A percentile compares a stretch with the other conserved stretches of the same genome.
Evolutionary conservation across 2,329 filamentous ascomycete species (phyloP).

Genomic region (Albophoma yamanashiensis): DNA sequence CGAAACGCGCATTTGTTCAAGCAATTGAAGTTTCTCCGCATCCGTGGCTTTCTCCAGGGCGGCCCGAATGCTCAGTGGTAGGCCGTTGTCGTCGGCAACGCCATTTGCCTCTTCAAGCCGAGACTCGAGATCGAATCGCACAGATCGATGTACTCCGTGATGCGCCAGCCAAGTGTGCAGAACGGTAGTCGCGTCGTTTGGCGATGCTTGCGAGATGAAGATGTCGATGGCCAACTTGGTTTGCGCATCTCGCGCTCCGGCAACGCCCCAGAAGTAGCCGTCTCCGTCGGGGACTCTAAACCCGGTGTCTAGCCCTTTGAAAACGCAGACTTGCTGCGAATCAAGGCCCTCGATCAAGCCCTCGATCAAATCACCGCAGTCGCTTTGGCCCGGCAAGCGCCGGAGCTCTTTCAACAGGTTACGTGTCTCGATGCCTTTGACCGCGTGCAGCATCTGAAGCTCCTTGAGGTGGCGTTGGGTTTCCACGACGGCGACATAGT

Average conservation of each 20-base stretch:
- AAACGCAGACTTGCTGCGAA: constrained; percentile 14
- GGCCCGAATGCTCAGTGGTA: constrained; percentile 16
- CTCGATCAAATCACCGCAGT: constrained; percentile 12
- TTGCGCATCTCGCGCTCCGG: constrained; percentile 8
- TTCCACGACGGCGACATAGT: constrained; percentile 18
- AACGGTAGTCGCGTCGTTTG: constrained; percentile 18
- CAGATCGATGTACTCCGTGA: constrained; percentile 18
- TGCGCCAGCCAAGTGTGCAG: constrained; percentile 28
- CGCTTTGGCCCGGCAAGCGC: constrained; percentile 7
- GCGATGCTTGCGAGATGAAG: constrained; percentile 22
- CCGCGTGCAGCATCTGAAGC: constrained; percentile 18
- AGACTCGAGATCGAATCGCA: constrained; percentile 21
- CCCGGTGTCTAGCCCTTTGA: constrained; percentile 24
- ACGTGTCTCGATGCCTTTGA: constrained; percentile 15
- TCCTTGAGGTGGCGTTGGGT: constrained; percentile 19
- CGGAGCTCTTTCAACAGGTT: constrained; percentile 13
- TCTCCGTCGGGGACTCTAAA: constrained; percentile 19
- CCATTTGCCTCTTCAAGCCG: constrained; percentile 11
- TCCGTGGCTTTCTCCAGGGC: constrained; percentile 17
- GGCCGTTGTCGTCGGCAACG: not conserved
- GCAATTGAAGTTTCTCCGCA: constrained; percentile 17
- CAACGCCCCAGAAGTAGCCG: constrained; percentile 22
- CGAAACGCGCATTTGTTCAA: constrained; percentile 19
- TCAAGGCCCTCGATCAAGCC: constrained; percentile 16
- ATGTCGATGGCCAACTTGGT: constrained; percentile 15